Percentiles rank a stretch among this genome's conserved stretches.
These are phyloP conservation scores for Chlamydomonas incerta DNA, from an alignment of 139 green algal species.

Conservation along the genomic window DNA sequence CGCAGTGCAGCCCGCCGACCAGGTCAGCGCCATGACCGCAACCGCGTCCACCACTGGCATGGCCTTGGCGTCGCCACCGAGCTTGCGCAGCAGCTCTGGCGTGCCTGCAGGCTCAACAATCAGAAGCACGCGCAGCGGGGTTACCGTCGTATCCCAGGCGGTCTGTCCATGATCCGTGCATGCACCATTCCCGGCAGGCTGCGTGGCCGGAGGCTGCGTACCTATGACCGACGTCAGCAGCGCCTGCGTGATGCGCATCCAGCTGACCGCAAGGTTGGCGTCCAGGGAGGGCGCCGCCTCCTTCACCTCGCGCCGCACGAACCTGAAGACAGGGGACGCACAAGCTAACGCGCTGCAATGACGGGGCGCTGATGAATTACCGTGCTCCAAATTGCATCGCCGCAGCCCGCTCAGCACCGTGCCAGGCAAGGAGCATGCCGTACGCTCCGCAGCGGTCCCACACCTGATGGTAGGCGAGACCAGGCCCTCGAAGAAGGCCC, in stretches of 20 bases:
- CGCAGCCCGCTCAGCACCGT: no score
- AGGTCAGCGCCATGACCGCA: slow-evolving; percentile 70
- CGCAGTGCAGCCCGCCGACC: slow-evolving; percentile 60
- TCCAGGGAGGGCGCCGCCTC: slow-evolving; percentile 72
- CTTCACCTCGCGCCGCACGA: slow-evolving; percentile 73
- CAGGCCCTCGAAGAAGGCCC: slow-evolving; percentile 32
- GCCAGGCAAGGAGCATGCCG: no score
- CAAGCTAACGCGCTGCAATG: no score
- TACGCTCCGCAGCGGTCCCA: no score
- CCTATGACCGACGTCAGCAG: slow-evolving; percentile 36
- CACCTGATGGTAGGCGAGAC: slow-evolving; percentile 31
- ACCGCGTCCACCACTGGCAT: slow-evolving; percentile 51
- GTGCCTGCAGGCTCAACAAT: slow-evolving; percentile 6
- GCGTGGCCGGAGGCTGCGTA: no score
- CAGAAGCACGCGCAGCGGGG: no score
- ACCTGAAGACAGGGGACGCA: no score
- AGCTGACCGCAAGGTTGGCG: slow-evolving; percentile 16
- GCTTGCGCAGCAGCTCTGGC: slow-evolving; percentile 32
- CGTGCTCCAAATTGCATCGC: no score
- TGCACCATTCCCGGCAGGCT: no score
- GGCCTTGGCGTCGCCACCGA: not conserved
- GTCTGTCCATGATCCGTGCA: no score
- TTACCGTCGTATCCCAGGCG: no score
- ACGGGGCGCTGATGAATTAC: no score
- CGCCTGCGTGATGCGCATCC: slow-evolving; percentile 37